phyloP scores from a whole-genome alignment of 2,329 filamentous ascomycete genomes.

The Cordyceps militaris region DNA sequence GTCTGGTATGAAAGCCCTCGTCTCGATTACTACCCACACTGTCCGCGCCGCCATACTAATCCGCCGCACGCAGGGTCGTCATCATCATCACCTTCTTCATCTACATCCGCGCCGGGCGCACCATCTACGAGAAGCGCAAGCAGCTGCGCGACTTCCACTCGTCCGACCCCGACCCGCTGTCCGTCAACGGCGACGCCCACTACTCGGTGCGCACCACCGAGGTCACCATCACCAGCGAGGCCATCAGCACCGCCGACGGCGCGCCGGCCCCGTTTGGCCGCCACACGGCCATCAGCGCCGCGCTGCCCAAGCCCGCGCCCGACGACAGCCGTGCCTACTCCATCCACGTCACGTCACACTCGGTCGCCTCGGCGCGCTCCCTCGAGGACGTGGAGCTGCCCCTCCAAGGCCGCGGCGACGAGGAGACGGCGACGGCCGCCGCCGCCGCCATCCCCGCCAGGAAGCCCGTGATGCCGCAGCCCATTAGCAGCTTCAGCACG shows the following conservation, averaged over 20 bases:
- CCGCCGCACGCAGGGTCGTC: conserved; percentile 45
- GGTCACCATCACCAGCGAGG: conserved; percentile 6
- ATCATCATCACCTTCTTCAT: conserved; percentile 57
- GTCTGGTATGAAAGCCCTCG: conserved; percentile 46
- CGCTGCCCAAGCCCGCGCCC: not conserved
- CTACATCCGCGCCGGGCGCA: conserved; percentile 57
- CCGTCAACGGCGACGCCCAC: conserved; percentile 33
- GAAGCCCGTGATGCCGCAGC: conserved; percentile 15
- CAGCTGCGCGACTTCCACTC: conserved; percentile 50
- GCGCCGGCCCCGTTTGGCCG: conserved; percentile 16
- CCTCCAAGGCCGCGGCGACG: conserved; percentile 19
- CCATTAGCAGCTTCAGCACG: conserved; percentile 13
- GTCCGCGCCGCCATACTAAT: too few species aligned
- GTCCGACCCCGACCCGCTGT: conserved; percentile 34
- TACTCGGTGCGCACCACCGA: conserved; percentile 42
- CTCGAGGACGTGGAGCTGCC: conserved; percentile 23
- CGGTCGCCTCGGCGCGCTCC: not conserved
- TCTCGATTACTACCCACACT: not conserved
- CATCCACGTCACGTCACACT: conserved; percentile 34
- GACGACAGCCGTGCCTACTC: conserved; percentile 29
- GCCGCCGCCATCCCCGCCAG: too few species aligned
- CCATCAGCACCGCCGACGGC: conserved; percentile 8
- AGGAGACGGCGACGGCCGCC: not conserved
- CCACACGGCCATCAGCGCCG: conserved; percentile 11
- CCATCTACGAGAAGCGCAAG: conserved; percentile 60